phyloP scores from a whole-genome alignment of 768 basidiomycete species.

The Russula olivacea region DNA sequence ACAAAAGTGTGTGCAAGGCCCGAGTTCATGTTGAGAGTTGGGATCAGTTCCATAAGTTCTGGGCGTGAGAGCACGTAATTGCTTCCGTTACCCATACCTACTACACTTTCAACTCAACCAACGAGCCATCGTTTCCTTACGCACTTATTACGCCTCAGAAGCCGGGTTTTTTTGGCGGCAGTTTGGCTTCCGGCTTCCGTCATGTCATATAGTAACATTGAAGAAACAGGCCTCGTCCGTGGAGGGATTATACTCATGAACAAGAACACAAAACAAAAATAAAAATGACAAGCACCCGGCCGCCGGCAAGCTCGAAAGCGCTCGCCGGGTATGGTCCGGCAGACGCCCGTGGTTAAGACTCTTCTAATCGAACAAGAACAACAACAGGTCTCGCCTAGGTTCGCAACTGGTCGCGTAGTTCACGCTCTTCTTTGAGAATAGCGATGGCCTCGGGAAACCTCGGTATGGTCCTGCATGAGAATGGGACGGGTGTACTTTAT shows the following conservation, averaged over 20 bases:
- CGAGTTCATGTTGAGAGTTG: not conserved
- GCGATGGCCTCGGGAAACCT: conserved; percentile 23
- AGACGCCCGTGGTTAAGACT: not conserved
- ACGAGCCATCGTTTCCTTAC: not conserved
- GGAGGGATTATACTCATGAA: not conserved
- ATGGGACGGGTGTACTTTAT: conserved; percentile 24
- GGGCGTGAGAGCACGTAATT: not conserved
- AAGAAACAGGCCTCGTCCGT: not conserved
- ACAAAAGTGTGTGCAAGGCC: not conserved
- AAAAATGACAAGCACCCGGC: not conserved
- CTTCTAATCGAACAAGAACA: no score
- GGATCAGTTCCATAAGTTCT: no score
- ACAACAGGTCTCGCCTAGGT: not conserved
- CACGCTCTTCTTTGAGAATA: conserved; percentile 18
- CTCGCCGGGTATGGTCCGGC: not conserved
- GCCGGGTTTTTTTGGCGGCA: not conserved
- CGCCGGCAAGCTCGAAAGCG: no score
- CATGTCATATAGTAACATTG: not conserved
- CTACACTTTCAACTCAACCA: no score
- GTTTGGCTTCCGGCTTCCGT: not conserved
- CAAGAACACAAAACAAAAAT: not conserved
- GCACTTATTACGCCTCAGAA: conserved; percentile 13
- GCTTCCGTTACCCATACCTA: not conserved
- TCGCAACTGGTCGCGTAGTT: conserved; percentile 11
- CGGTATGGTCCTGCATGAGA: conserved; percentile 24